These are phyloP conservation scores for Candida xiaguanensis DNA, from an alignment of 805 yeast species.

Conservation along the genomic window DNA sequence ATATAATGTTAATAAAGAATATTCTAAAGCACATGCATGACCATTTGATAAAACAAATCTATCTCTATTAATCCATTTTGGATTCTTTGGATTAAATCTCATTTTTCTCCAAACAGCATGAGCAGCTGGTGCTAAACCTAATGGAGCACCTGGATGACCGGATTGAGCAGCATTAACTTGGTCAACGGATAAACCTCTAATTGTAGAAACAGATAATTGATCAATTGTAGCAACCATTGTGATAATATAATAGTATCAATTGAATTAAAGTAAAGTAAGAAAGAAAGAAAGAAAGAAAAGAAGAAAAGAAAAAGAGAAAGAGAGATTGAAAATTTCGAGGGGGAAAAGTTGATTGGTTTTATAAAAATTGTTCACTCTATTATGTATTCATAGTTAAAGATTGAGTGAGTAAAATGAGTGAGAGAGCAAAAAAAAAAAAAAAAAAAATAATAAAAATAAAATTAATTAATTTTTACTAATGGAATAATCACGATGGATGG, in stretches of 20 bases:
- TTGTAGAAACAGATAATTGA: constrained; percentile 74
- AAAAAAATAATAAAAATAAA: no score
- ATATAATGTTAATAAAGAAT: constrained; percentile 77
- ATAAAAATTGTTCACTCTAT: background rate
- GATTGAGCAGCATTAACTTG: constrained; percentile 85
- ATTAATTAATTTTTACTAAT: background rate
- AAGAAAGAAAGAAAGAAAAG: constrained; percentile 1
- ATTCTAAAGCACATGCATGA: constrained; percentile 89
- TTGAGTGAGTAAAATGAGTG: background rate
- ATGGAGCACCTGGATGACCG: constrained; percentile 99
- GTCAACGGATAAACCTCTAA: constrained; percentile 86
- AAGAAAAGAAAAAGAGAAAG: constrained; percentile 6
- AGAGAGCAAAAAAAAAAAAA: background rate
- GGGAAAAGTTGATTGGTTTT: constrained; percentile 1
- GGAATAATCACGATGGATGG: no score
- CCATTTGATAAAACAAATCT: constrained; percentile 95
- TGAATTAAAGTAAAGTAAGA: background rate
- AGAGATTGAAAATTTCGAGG: constrained; percentile 5
- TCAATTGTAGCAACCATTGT: constrained; percentile 43
- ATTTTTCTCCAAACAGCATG: constrained; percentile 79
- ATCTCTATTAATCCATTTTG: constrained; percentile 92
- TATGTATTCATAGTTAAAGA: no score
- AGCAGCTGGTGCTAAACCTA: constrained; percentile 96
- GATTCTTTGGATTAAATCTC: constrained; percentile 87
- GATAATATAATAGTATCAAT: background rate